phyloP scores from a whole-genome alignment of 2,329 filamentous ascomycete genomes.

The Penicillium sp. region DNA sequence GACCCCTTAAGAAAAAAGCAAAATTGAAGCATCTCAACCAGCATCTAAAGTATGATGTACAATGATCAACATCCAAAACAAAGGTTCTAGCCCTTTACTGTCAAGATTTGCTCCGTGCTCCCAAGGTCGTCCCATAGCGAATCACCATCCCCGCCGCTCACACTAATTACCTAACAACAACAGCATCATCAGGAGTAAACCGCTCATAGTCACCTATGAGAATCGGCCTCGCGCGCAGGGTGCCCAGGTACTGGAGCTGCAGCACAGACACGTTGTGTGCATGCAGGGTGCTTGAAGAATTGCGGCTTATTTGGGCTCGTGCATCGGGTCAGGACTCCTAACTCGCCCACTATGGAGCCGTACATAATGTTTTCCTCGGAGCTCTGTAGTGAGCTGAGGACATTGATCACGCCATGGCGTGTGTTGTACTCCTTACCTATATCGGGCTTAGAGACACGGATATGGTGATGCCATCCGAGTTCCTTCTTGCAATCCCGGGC shows the following conservation, averaged over 20 bases:
- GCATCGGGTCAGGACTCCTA: not conserved
- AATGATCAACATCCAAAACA: slow-evolving; percentile 5
- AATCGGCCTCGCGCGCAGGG: slow-evolving; percentile 3
- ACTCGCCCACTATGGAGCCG: not conserved
- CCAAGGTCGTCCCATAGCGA: slow-evolving; percentile 17
- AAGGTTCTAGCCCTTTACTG: slow-evolving; percentile 19
- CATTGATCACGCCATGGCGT: slow-evolving; percentile 7
- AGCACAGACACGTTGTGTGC: slow-evolving; percentile 1
- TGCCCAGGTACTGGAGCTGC: slow-evolving; percentile 13
- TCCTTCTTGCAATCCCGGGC: not conserved
- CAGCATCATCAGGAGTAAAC: slow-evolving; percentile 4
- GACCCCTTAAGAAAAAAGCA: not conserved
- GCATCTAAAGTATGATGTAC: not conserved
- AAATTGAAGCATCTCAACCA: slow-evolving; percentile 1
- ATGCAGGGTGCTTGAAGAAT: slow-evolving; percentile 5
- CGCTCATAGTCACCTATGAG: slow-evolving; percentile 6
- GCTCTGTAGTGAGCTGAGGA: not conserved
- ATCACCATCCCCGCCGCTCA: slow-evolving; percentile 20
- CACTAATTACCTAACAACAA: slow-evolving; percentile 36
- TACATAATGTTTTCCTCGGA: not conserved
- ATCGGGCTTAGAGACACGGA: not conserved
- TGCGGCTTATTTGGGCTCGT: slow-evolving; percentile 1
- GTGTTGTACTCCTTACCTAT: not conserved
- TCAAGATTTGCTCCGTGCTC: slow-evolving; percentile 27
- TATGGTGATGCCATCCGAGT: slow-evolving; percentile 5